A percentile compares a stretch with the other conserved stretches of the same genome.
Conservation (phyloP, 441 rosid species). For the Kokia cookei region DNA sequence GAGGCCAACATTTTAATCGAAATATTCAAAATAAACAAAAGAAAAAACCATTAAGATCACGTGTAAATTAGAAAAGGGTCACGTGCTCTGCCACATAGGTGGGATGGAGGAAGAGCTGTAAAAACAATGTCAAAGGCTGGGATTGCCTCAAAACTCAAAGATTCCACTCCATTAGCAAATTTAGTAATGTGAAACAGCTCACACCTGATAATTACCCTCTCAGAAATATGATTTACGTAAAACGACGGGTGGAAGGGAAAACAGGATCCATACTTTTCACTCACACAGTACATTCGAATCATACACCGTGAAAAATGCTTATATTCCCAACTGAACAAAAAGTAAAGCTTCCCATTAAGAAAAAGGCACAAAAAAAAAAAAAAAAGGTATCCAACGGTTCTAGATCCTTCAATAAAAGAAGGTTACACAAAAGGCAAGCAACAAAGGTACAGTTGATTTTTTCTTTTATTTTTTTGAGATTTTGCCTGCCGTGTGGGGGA, state of each 20-base stretch:
- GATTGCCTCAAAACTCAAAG: not conserved
- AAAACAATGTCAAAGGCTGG: no score
- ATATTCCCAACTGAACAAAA: not conserved
- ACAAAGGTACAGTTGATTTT: not conserved
- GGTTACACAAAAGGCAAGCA: not conserved
- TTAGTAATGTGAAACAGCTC: not conserved
- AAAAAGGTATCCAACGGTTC: not conserved
- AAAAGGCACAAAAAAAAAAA: not conserved
- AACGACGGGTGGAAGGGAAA: not conserved
- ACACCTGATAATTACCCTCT: not conserved
- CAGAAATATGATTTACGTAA: not conserved
- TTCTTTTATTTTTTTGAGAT: not conserved
- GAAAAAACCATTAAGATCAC: not conserved
- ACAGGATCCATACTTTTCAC: not conserved
- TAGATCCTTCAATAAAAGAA: not conserved
- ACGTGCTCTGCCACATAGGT: not conserved
- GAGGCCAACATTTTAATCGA: no score
- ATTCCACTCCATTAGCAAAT: not conserved
- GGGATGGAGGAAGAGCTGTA: not conserved
- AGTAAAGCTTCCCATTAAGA: not conserved
- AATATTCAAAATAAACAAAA: no score
- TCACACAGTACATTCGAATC: not conserved
- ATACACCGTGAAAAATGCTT: not conserved
- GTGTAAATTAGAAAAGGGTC: not conserved
- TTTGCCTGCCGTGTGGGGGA: not conserved